Base-by-base conservation (phyloP, 1,284 basidiomycete genomes). In the Cutaneotrichosporon spelunceum region DNA sequence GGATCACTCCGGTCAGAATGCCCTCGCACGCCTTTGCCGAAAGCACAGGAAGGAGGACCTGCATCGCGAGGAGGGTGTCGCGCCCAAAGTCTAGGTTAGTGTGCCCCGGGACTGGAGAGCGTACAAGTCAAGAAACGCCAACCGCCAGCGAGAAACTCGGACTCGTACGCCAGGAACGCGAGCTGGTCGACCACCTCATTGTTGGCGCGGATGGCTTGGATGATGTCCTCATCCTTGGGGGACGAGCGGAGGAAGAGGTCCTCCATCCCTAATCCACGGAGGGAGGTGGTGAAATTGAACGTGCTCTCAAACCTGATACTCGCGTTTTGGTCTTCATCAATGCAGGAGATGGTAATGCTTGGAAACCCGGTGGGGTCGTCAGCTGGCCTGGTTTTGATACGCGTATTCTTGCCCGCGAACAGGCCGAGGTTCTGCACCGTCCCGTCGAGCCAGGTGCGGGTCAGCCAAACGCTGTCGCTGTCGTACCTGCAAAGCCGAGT, bases 81-180 rank as follows among this genome's bases (percentile, higher is more conserved):
- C 81, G 70, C 1, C 81, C 81, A 59, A 82, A 81, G 65, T 78
- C 70, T 74, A 67, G 3, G 60, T 59, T 23, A 56, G 57, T 27
- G n/a, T n/a, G 2, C 13, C 16, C 29, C 9, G 45, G 23, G 29
- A n/a, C n/a, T n/a, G n/a, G n/a, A 29, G 53, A 36, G 61, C 71
- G 54, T 57, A 69, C 73, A 78, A 3, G 81, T 81, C 34, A 81
- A 62, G 70, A 81, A 82, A 9, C 82, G 72, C 81, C 81, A 82
- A 10, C 80, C 80, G 11, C 82, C 81, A 2, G 82, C 82, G 3
- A 79, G 71, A 62, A 79, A 81, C 62, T 80, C 80, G 59, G 75
- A 68, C 16, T 69, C 42, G 59, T 80, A 81, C 36, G 77, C 64
- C 29, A 77, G 64, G 67, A 76, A 78, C 5, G 75, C 64, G 44